Percentiles rank a stretch among this genome's conserved stretches.
These are phyloP conservation scores for Populus ilicifolia DNA, from an alignment of 345 rosid species.

Conservation along the genomic window DNA sequence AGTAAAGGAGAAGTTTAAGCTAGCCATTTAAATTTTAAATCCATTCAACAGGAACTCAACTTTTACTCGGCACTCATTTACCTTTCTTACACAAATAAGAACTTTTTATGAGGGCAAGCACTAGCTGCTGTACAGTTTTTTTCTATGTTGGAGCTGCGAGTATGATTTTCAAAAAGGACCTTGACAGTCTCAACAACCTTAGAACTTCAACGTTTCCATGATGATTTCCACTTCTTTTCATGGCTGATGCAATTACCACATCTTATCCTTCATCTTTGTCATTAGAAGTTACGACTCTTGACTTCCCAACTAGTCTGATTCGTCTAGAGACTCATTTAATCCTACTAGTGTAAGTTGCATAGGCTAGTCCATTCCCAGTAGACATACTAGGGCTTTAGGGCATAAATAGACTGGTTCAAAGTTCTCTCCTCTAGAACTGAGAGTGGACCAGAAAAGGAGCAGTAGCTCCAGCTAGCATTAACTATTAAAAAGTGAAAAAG, in stretches of 20 bases:
- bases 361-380: background rate
- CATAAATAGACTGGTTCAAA: background rate
- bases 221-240: background rate
- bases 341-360: background rate
- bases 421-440: background rate
- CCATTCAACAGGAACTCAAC: background rate
- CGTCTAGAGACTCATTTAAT: background rate
- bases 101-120: background rate
- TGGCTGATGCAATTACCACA: background rate
- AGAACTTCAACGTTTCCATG: background rate
- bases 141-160: background rate
- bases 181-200: background rate
- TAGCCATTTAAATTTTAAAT: background rate
- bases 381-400: background rate
- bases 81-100: background rate
- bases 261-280: background rate
- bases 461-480: background rate
- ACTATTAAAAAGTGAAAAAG: background rate
- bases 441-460: background rate
- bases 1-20: background rate
- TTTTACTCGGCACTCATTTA: background rate
- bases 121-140: background rate
- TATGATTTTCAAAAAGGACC: background rate
- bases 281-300: background rate
- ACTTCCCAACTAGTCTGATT: background rate